These are phyloP conservation scores for Stachybotrys elegans DNA, from an alignment of 2,329 filamentous ascomycete genomes.

Conservation along the genomic window DNA sequence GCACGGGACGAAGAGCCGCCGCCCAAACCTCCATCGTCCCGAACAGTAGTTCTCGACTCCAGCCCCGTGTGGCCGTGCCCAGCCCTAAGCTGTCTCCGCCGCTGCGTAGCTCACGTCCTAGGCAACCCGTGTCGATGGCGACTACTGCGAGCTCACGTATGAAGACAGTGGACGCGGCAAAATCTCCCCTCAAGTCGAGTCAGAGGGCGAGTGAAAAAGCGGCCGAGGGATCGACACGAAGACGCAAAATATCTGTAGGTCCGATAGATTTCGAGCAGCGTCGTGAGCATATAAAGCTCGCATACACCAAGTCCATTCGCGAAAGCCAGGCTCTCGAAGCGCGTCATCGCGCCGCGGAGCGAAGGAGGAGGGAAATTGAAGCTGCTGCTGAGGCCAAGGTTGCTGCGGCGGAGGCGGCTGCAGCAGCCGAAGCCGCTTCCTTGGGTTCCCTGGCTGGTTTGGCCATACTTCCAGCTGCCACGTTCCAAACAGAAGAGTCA, in stretches of 20 bases:
- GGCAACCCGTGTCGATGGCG: slow-evolving; percentile 72
- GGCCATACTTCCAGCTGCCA: not conserved
- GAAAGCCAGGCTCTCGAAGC: slow-evolving; percentile 61
- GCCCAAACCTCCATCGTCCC: slow-evolving; percentile 38
- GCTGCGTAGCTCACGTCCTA: slow-evolving; percentile 74
- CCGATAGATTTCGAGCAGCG: slow-evolving; percentile 82
- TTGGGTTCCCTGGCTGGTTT: slow-evolving; percentile 6
- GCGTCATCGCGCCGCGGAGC: slow-evolving; percentile 47
- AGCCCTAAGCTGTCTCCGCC: slow-evolving; percentile 71
- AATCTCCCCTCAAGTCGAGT: slow-evolving; percentile 33
- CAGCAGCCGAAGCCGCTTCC: too few species aligned
- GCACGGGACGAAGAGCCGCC: slow-evolving; percentile 31
- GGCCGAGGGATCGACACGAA: slow-evolving; percentile 32
- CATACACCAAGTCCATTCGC: slow-evolving; percentile 78
- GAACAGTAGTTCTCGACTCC: slow-evolving; percentile 55
- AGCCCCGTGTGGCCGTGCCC: slow-evolving; percentile 69
- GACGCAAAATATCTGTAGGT: slow-evolving; percentile 57
- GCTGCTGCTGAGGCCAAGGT: slow-evolving; percentile 38
- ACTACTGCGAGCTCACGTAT: slow-evolving; percentile 66
- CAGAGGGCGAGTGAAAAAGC: slow-evolving; percentile 23
- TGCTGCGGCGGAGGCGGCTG: slow-evolving; percentile 13
- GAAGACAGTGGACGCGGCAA: slow-evolving; percentile 55
- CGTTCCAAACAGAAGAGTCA: too few species aligned
- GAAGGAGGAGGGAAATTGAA: slow-evolving; percentile 46
- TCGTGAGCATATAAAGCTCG: slow-evolving; percentile 75